A percentile compares a stretch with the other conserved stretches of the same genome.
Conservation (phyloP, 2,329 filamentous ascomycete species). For the Fusarium palustre region DNA sequence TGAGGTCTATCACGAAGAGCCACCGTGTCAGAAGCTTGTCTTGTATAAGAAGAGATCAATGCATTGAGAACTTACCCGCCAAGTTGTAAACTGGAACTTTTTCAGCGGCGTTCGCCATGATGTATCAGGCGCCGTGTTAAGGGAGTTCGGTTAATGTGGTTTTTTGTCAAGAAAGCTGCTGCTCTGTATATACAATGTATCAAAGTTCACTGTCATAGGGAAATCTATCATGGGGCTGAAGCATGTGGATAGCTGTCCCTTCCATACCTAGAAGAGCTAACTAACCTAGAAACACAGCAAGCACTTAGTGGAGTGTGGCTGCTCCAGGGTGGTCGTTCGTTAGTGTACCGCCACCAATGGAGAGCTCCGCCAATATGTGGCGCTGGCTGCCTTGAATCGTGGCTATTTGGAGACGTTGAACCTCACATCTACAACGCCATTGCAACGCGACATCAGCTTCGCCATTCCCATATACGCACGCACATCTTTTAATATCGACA, state of each 20-base stretch:
- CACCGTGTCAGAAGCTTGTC: constrained; percentile 45
- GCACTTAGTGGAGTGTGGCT: constrained; percentile 21
- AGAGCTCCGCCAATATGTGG: constrained; percentile 32
- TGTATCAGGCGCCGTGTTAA: constrained; percentile 5
- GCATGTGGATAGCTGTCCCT: constrained; percentile 44
- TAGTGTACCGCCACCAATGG: constrained; percentile 7
- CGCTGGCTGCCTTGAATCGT: constrained; percentile 33
- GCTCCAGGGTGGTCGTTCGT: constrained; percentile 19
- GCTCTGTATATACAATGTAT: constrained; percentile 24
- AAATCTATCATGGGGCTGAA: constrained; percentile 34
- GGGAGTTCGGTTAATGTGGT: constrained; percentile 10
- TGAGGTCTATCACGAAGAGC: constrained; percentile 75
- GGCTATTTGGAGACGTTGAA: constrained; percentile 38
- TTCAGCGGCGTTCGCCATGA: constrained; percentile 55
- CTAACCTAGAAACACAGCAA: neutral
- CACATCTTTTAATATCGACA: constrained; percentile 36
- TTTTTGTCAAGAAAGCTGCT: constrained; percentile 9
- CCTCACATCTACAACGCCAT: constrained; percentile 33
- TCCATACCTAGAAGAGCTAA: constrained; percentile 16
- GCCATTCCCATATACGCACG: constrained; percentile 5
- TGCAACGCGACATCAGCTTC: constrained; percentile 29
- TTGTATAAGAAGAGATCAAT: constrained; percentile 4
- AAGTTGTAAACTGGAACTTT: constrained; percentile 76
- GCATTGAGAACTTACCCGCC: constrained; percentile 60
- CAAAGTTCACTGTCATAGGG: constrained; percentile 19